A percentile compares a stretch with the other conserved stretches of the same genome.
phyloP scores from a whole-genome alignment of 495 filamentous ascomycete genomes.

The Penicillium egyptiacum region DNA sequence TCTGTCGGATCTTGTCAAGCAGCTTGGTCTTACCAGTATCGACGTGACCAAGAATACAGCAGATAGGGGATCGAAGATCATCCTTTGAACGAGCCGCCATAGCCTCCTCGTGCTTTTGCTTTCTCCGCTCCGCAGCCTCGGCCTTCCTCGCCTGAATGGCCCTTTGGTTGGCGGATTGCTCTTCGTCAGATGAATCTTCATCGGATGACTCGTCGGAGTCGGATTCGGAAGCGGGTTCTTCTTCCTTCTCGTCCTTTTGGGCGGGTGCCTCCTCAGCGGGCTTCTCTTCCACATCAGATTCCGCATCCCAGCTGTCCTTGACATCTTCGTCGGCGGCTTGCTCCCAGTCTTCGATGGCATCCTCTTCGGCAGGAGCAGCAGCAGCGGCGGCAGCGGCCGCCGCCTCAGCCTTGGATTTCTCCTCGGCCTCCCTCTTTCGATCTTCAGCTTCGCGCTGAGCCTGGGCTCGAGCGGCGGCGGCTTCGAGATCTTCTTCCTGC shows the following conservation, averaged over 20 bases:
- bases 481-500: slow-evolving; percentile 70
- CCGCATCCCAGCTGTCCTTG: slow-evolving; percentile 95
- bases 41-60: slow-evolving; percentile 99
- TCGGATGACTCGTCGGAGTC: slow-evolving; percentile 54
- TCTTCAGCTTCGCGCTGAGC: slow-evolving; percentile 65
- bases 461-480: slow-evolving; percentile 60
- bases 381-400: slow-evolving; percentile 48
- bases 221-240: slow-evolving; percentile 32
- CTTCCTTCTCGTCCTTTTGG: slow-evolving; percentile 27
- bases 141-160: slow-evolving; percentile 76
- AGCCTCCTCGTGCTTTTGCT: slow-evolving; percentile 87
- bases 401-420: slow-evolving; percentile 61
- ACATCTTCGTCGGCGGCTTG: slow-evolving; percentile 74
- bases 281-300: slow-evolving; percentile 67
- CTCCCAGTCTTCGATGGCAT: slow-evolving; percentile 85
- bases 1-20: slow-evolving; percentile 97
- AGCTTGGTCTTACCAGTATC: slow-evolving; percentile 99
- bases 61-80: slow-evolving; percentile 95
- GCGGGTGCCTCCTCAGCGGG: slow-evolving; percentile 26
- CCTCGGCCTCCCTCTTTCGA: slow-evolving; percentile 61
- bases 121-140: slow-evolving; percentile 84
- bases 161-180: slow-evolving; percentile 61
- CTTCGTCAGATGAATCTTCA: slow-evolving; percentile 66
- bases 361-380: slow-evolving; percentile 55
- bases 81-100: slow-evolving; percentile 89